Evolutionary conservation across 2,329 filamentous ascomycete species (phyloP), one percentile per base, ranked within the genome.

Genomic region (Waltergamsia citrina): DNA sequence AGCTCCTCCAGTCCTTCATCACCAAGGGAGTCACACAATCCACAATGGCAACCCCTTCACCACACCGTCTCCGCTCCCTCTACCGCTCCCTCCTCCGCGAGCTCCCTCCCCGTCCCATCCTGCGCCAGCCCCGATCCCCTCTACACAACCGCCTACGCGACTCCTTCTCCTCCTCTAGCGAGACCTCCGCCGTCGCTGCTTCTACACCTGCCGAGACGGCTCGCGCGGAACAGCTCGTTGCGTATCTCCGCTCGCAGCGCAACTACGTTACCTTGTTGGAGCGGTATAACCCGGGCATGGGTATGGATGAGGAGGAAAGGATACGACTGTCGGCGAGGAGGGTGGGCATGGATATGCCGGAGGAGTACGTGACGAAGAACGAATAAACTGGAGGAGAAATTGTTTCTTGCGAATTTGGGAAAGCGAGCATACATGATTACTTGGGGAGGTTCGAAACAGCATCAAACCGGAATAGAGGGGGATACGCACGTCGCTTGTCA

Each of bases 251-350:
- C 46, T 81, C 88, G n/a, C 92, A 98, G 65, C 70, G 88, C 34
- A 74, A 75, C 53, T 95, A 96, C 56, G 72, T 76, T 18, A 80
- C 76, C 12, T 63, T 96, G 28, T 57, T 96, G 24, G 88, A 95
- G 60, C 72, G 88, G 47, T 96, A 98, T 61, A 96, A 96, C 57
- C 87, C 87, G 0, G 87, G 88, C 14, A 85, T 93, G 77, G 74
- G 76, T 44, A 85, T 94, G 81, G 77, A 82, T 44, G 81, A 78
- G 53, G 78, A 93, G 59, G 88, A 96, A 64, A 71, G 85, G 40
- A 78, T 95, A 27, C 65, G 85, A 38, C 63, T 95, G 63, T 83
- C 84, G 35, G 92, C 92, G 7, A 68, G 86, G 59, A 75, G 85
- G 52, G 87, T 96, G 26, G 92, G 90, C 14, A 86, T 95, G 81